These are phyloP conservation scores for Hyparrhenia diplandra DNA, from an alignment of 176 grass and related monocot genomes.

Conservation along the genomic window DNA sequence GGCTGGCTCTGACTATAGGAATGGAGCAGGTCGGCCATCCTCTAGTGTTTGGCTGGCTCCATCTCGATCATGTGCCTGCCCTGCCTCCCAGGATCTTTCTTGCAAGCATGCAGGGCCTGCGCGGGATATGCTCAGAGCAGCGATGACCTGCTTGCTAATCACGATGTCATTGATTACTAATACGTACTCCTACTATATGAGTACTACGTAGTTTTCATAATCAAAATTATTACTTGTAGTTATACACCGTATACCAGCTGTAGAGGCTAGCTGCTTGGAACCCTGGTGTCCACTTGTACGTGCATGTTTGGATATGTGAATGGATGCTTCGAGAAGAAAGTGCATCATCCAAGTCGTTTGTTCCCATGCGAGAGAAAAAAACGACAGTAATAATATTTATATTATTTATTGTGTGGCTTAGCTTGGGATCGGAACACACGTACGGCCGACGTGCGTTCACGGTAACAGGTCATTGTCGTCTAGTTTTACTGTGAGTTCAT, in stretches of 20 bases:
- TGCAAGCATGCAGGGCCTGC: not conserved
- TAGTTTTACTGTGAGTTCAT: too few species aligned
- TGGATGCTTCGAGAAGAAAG: not conserved
- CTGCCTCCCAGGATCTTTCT: not conserved
- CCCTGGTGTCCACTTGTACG: not conserved
- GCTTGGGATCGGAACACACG: not conserved
- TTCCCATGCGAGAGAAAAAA: too few species aligned
- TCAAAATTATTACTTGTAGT: too few species aligned
- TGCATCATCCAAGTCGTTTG: too few species aligned
- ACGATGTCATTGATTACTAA: slow-evolving; percentile 24
- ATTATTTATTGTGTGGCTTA: not conserved
- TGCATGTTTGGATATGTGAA: not conserved
- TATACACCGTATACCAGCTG: not conserved
- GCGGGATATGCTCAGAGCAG: not conserved
- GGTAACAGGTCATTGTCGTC: not conserved
- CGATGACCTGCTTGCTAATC: slow-evolving; percentile 11
- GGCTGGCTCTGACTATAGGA: not conserved
- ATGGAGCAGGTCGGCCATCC: not conserved
- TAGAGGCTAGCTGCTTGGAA: not conserved
- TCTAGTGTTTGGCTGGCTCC: slow-evolving; percentile 12
- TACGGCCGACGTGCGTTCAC: not conserved
- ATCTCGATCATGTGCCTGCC: slow-evolving; percentile 7
- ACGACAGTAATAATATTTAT: too few species aligned
- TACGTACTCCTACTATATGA: not conserved
- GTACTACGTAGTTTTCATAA: not conserved